Evolutionary conservation across 148 eudicot genomes (phyloP).

Genomic region (Gaultheria prostrata): DNA sequence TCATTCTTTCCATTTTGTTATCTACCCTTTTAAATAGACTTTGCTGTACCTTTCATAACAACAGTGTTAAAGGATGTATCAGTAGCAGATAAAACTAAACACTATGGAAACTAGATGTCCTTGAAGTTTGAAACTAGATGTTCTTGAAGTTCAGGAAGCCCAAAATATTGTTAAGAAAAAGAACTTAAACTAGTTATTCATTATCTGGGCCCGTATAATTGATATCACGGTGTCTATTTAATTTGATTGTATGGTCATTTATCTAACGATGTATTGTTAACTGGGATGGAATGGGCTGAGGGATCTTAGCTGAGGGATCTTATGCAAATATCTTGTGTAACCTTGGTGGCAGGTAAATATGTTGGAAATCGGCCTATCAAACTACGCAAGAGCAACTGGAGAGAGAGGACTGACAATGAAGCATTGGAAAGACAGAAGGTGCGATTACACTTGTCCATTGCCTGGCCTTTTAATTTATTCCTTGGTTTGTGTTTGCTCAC

Average conservation of each 20-base stretch:
- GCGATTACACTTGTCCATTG: neutral
- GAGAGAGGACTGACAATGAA: slow-evolving; percentile 77
- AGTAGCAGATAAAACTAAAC: neutral
- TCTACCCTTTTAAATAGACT: neutral
- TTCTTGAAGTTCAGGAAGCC: neutral
- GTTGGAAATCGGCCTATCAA: slow-evolving; percentile 97
- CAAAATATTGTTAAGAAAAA: neutral
- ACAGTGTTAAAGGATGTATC: neutral
- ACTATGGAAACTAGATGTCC: neutral
- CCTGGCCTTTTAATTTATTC: neutral
- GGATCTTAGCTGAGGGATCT: neutral
- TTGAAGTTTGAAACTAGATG: neutral
- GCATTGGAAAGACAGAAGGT: slow-evolving; percentile 90
- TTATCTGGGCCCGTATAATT: neutral
- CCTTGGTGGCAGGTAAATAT: slow-evolving; percentile 63
- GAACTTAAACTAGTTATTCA: neutral
- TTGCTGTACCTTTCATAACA: neutral
- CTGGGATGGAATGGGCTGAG: neutral
- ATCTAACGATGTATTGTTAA: neutral
- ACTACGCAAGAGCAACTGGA: slow-evolving; percentile 96
- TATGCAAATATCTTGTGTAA: neutral
- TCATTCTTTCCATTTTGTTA: neutral
- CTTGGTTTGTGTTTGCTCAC: neutral
- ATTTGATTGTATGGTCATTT: neutral
- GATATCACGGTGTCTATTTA: neutral